A percentile compares a stretch with the other conserved stretches of the same genome.
phyloP scores from a whole-genome alignment of 176 grass and related monocot species.

The Eleusine indica region DNA sequence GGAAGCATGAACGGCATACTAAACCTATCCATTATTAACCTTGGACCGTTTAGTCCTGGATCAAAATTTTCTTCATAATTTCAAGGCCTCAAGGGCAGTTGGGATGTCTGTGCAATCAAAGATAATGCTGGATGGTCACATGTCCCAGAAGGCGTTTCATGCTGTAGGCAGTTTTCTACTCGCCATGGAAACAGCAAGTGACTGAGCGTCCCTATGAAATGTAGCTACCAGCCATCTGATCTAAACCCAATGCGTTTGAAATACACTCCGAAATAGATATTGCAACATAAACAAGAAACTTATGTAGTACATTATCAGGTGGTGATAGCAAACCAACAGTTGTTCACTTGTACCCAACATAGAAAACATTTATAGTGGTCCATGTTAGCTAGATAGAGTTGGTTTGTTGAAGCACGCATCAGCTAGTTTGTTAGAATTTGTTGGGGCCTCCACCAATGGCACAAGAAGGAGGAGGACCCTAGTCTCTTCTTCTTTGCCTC shows the following conservation, averaged over 20 bases:
- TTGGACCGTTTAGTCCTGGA: not conserved
- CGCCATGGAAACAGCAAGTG: not conserved
- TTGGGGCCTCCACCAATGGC: too few relatives aligned
- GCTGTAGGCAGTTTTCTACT: not conserved
- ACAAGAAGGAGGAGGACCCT: too few relatives aligned
- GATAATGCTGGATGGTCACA: too few relatives aligned
- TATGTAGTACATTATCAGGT: not conserved
- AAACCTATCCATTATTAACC: conserved; percentile 1
- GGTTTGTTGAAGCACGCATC: too few relatives aligned
- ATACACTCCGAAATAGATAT: not conserved
- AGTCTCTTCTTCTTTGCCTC: too few relatives aligned
- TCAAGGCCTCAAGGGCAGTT: too few relatives aligned
- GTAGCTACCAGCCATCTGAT: not conserved
- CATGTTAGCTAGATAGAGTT: too few relatives aligned
- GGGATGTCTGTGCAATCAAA: too few relatives aligned
- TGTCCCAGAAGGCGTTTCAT: not conserved
- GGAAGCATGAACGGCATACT: not conserved
- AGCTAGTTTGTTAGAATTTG: too few relatives aligned
- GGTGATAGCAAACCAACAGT: not conserved
- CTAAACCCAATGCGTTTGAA: not conserved
- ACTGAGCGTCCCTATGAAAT: not conserved
- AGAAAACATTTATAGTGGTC: too few relatives aligned
- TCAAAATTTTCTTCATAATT: not conserved
- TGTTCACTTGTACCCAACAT: not conserved
- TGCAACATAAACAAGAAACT: not conserved